phyloP scores from a whole-genome alignment of 805 yeast genomes.

The Zygosaccharomyces bailii region DNA sequence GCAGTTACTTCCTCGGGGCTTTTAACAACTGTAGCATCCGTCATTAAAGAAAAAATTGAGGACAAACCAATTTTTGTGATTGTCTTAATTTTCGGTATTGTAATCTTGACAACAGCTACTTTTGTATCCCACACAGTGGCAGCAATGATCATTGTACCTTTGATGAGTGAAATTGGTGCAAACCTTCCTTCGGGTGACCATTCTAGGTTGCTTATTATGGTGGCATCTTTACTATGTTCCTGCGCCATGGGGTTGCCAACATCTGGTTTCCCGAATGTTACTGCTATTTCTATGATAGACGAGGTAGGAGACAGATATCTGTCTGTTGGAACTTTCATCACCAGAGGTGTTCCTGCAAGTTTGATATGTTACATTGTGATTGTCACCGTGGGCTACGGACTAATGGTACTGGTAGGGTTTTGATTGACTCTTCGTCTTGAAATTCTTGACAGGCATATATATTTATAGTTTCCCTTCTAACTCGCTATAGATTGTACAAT shows the following conservation, averaged over 20 bases:
- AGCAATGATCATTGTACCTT: slow-evolving; percentile 86
- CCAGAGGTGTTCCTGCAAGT: slow-evolving; percentile 87
- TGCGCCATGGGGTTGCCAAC: slow-evolving; percentile 98
- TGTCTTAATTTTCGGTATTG: slow-evolving; percentile 71
- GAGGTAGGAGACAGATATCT: slow-evolving; percentile 88
- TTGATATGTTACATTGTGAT: slow-evolving; percentile 68
- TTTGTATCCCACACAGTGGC: slow-evolving; percentile 97
- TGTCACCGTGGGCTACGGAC: slow-evolving; percentile 72
- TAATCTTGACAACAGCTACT: slow-evolving; percentile 82
- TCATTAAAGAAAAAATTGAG: slow-evolving; percentile 63
- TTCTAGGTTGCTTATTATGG: slow-evolving; percentile 74
- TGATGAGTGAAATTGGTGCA: slow-evolving; percentile 86
- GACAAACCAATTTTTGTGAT: slow-evolving; percentile 70
- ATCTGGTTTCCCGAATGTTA: slow-evolving; percentile 95
- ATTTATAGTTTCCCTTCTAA: not conserved
- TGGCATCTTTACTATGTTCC: slow-evolving; percentile 68
- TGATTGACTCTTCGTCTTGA: not conserved
- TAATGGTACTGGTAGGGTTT: slow-evolving; percentile 55
- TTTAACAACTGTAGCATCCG: slow-evolving; percentile 68
- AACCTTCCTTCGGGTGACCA: slow-evolving; percentile 69
- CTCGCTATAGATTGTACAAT: slow-evolving; percentile 1
- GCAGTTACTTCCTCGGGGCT: slow-evolving; percentile 92
- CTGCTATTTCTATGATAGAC: slow-evolving; percentile 92
- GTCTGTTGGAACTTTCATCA: slow-evolving; percentile 80
- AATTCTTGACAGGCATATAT: not conserved